Evolutionary conservation across 306 rosid species (phyloP), one percentile per base, ranked within the genome.

Genomic region (Malus fusca): DNA sequence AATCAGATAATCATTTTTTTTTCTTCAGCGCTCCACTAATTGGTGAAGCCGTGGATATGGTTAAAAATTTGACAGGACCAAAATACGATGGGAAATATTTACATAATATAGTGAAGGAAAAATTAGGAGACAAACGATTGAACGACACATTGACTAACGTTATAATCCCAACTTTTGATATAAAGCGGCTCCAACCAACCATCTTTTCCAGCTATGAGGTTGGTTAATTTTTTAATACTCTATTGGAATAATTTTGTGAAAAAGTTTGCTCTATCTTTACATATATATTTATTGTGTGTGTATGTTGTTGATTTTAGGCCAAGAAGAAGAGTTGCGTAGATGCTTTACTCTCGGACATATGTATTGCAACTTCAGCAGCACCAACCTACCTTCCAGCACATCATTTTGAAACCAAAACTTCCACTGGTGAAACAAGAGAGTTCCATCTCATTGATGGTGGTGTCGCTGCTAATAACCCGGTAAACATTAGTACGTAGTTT

Each of bases 381-480:
- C 88, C 85, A 42, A 84, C 85, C 23, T 81, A 66, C 61, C 71
- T 84, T 33, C 88, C 88, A 9, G 81, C 70, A 4, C 85, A 87
- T 67, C 28, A 42, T 56, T 87, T 87, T 31, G 21, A 76, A 71
- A 87, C 75, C 13, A 15, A 77, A 69, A 64, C 18, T 13, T 30
- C 83, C 10, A 17, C 61, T 7, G 74, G 83, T 31, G 37, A 55
- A 22, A 46, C n/a, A 17, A 75, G 86, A 61, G 81, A 84, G 17
- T 87, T 87, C 31, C n/a, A 87, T 76, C 77, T 84, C 33, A 68
- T 82, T 18, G 90, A 87, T 55, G 90, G 88, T 30, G 86, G 78
- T 7, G 76, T 87, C 14, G 84, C 73, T 14, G 90, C 90, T 15
- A 87, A 84, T 68, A 84, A 87, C 56, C 90, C 90, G 78, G 90